phyloP scores from a whole-genome alignment of 352 stramenopile species.

The Peronospora belbahrii region DNA sequence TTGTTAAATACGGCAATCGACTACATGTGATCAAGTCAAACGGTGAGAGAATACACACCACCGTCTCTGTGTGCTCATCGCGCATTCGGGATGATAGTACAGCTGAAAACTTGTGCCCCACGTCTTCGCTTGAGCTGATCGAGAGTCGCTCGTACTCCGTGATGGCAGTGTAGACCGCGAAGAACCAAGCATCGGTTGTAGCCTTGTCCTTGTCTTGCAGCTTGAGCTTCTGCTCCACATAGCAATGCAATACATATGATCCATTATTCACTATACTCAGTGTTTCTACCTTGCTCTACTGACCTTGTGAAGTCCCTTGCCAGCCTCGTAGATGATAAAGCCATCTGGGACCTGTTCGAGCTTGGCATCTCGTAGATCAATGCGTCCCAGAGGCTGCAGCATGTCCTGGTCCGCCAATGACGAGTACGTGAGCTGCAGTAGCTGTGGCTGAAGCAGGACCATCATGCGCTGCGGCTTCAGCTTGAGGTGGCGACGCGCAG shows the following conservation, averaged over 20 bases:
- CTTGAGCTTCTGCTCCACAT: constrained; percentile 46
- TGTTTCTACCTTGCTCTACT: background rate
- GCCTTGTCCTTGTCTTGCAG: constrained; percentile 72
- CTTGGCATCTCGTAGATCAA: constrained; percentile 50
- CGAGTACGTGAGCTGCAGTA: constrained; percentile 60
- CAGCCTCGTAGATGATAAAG: constrained; percentile 62
- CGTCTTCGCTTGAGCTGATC: constrained; percentile 33
- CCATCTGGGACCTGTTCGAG: constrained; percentile 66
- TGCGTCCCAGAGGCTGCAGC: constrained; percentile 45
- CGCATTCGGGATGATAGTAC: constrained; percentile 45
- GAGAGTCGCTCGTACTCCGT: constrained; percentile 47
- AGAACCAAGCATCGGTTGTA: constrained; percentile 75
- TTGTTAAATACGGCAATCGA: constrained; percentile 7
- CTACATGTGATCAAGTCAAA: constrained; percentile 1
- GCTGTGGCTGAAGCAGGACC: constrained; percentile 60
- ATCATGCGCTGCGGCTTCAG: constrained; percentile 42
- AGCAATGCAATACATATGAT: background rate
- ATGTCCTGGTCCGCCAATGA: constrained; percentile 68
- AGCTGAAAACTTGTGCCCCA: constrained; percentile 40
- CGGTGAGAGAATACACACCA: constrained; percentile 26
- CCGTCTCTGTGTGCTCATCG: constrained; percentile 50
- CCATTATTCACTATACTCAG: constrained; percentile 4
- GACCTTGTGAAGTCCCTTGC: constrained; percentile 34
- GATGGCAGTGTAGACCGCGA: constrained; percentile 64
- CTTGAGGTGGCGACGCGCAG: constrained; percentile 12